Conservation (phyloP, 2,329 filamentous ascomycete species). For the Penicillium sp. region DNA sequence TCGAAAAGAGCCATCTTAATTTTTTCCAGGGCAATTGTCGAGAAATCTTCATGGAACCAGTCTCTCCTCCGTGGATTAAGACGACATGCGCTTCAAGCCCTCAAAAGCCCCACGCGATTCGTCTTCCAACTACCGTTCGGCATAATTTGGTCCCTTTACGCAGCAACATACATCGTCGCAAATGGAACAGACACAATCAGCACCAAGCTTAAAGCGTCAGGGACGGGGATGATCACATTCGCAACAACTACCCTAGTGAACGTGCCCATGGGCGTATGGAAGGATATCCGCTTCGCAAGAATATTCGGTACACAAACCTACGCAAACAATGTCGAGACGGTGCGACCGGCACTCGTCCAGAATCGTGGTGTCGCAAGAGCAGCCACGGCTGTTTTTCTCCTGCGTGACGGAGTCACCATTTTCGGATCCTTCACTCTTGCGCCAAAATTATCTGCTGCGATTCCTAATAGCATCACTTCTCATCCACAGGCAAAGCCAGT, state of each 20-base stretch:
- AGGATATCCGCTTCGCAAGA: conserved; percentile 54
- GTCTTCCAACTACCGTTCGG: conserved; percentile 39
- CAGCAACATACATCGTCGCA: conserved; percentile 79
- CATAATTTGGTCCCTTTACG: conserved; percentile 62
- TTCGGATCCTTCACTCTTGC: conserved; percentile 52
- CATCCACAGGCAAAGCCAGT: conserved; percentile 25
- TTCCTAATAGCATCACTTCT: conserved; percentile 23
- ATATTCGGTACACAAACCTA: conserved; percentile 63
- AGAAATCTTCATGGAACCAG: conserved; percentile 24
- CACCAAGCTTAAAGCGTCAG: conserved; percentile 57
- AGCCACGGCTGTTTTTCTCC: conserved; percentile 63
- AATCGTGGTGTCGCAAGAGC: conserved; percentile 14
- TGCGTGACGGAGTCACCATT: conserved; percentile 80
- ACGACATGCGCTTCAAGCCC: conserved; percentile 19
- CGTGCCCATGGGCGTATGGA: conserved; percentile 31
- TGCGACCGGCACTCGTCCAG: conserved; percentile 7
- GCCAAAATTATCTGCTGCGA: conserved; percentile 17
- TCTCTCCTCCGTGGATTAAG: conserved; percentile 24
- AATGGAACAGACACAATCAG: conserved; percentile 76
- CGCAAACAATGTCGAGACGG: conserved; percentile 66
- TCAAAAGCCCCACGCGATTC: conserved; percentile 27
- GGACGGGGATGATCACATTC: conserved; percentile 61
- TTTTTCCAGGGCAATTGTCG: conserved; percentile 23
- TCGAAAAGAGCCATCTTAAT: background rate
- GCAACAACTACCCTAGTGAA: conserved; percentile 53